phyloP scores from a whole-genome alignment of 352 stramenopile genomes.

The Detonula confervacea region DNA sequence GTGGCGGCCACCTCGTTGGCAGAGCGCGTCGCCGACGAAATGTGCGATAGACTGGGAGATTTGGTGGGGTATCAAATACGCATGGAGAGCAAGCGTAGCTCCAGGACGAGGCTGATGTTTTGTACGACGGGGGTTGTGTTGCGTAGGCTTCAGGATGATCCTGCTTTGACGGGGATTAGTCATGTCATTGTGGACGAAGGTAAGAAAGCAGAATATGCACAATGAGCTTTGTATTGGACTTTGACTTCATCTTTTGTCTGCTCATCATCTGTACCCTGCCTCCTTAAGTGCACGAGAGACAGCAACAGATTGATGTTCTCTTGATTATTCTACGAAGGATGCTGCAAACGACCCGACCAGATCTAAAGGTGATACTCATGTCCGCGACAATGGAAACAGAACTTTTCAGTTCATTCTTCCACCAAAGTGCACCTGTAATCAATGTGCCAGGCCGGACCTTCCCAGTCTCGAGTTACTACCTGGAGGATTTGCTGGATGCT shows the following conservation, averaged over 20 bases:
- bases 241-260: no score
- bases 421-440: conserved; percentile 98
- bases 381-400: conserved; percentile 97
- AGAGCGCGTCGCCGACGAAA: conserved; percentile 97
- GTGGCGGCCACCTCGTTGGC: conserved; percentile 99
- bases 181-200: background rate
- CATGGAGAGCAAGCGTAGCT: conserved; percentile 99
- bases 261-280: no score
- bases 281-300: background rate
- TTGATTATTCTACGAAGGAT: background rate
- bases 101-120: conserved; percentile 97
- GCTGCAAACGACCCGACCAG: conserved; percentile 40
- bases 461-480: conserved; percentile 96
- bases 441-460: conserved; percentile 95
- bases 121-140: conserved; percentile 99
- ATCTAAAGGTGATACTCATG: conserved; percentile 98
- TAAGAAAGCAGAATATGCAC: no score
- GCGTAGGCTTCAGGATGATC: conserved; percentile 85
- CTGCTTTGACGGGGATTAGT: conserved; percentile 98
- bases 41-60: conserved; percentile 96
- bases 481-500: conserved; percentile 76
- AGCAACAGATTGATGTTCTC: conserved; percentile 5
- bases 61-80: conserved; percentile 99
- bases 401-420: conserved; percentile 99
- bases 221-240: no score